Percentiles rank a stretch among this genome's conserved stretches.
phyloP scores from a whole-genome alignment of 345 rosid species.

The Streptanthus diversifolius region DNA sequence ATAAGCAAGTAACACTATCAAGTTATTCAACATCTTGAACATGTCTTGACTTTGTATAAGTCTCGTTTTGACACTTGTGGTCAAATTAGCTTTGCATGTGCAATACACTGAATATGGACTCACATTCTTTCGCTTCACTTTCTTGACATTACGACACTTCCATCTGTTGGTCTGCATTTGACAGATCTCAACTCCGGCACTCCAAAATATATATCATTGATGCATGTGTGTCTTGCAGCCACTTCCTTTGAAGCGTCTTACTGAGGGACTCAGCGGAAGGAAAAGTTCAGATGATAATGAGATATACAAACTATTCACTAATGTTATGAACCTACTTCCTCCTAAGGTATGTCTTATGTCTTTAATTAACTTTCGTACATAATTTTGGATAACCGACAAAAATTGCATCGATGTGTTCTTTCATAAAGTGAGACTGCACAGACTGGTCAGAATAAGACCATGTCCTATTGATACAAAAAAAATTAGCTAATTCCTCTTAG shows the following conservation, averaged over 20 bases:
- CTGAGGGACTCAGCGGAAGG: constrained; percentile 70
- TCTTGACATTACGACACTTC: neutral
- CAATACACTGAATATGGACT: neutral
- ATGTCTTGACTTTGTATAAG: neutral
- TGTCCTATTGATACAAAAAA: neutral
- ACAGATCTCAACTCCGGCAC: neutral
- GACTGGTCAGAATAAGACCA: neutral
- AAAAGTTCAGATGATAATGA: constrained; percentile 61
- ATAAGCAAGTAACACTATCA: neutral
- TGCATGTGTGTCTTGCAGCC: constrained; percentile 54
- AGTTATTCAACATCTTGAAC: constrained; percentile 1
- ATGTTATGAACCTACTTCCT: constrained; percentile 63
- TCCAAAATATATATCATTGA: neutral
- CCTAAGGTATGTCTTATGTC: constrained; percentile 58
- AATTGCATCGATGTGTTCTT: neutral
- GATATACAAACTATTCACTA: constrained; percentile 73
- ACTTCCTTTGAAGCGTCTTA: constrained; percentile 73
- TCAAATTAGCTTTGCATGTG: neutral
- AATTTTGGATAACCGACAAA: neutral
- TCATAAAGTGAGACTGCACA: neutral
- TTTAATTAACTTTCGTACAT: neutral
- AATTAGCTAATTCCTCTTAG: neutral
- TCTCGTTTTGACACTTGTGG: neutral
- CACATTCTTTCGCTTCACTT: neutral
- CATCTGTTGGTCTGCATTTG: neutral